Conservation (phyloP, 1,139 yeast genomes). For the Debaryomyces coudertii region DNA sequence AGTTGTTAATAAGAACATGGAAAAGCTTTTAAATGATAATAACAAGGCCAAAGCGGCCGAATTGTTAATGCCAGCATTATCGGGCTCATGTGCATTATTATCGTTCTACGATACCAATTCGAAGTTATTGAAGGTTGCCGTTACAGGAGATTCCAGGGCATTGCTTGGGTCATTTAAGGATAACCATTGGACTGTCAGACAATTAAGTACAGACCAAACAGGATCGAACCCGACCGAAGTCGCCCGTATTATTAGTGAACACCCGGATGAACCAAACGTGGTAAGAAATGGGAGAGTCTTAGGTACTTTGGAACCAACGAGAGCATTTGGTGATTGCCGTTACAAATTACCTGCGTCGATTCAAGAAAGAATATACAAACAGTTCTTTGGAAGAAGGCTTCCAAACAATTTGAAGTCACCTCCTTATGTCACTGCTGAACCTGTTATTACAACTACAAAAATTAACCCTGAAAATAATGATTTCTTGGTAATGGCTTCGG, state of each 20-base stretch:
- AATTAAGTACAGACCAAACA: conserved; percentile 89
- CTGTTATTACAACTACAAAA: conserved; percentile 83
- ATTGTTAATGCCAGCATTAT: conserved; percentile 85
- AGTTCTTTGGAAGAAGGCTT: conserved; percentile 80
- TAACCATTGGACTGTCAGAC: conserved; percentile 85
- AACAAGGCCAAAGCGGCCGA: conserved; percentile 67
- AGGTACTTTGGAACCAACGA: conserved; percentile 93
- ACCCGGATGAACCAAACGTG: conserved; percentile 86
- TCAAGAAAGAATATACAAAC: conserved; percentile 73
- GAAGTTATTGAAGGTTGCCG: conserved; percentile 80
- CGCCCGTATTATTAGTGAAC: conserved; percentile 79
- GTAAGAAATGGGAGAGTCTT: conserved; percentile 87
- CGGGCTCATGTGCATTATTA: conserved; percentile 92
- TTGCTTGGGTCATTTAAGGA: conserved; percentile 73
- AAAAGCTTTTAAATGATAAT: conserved; percentile 65
- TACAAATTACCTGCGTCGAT: conserved; percentile 77
- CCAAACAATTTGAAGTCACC: conserved; percentile 85
- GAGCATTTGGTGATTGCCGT: conserved; percentile 97
- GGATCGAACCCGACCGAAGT: conserved; percentile 91
- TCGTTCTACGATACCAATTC: conserved; percentile 83
- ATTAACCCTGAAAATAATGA: conserved; percentile 74
- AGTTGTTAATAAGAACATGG: conserved; percentile 76
- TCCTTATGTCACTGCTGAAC: conserved; percentile 97
- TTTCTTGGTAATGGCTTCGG: conserved; percentile 90
- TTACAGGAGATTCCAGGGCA: conserved; percentile 96